These are phyloP conservation scores for Syncephalastrum sp. DNA, from an alignment of 371 early-diverging fungal species.

Conservation along the genomic window DNA sequence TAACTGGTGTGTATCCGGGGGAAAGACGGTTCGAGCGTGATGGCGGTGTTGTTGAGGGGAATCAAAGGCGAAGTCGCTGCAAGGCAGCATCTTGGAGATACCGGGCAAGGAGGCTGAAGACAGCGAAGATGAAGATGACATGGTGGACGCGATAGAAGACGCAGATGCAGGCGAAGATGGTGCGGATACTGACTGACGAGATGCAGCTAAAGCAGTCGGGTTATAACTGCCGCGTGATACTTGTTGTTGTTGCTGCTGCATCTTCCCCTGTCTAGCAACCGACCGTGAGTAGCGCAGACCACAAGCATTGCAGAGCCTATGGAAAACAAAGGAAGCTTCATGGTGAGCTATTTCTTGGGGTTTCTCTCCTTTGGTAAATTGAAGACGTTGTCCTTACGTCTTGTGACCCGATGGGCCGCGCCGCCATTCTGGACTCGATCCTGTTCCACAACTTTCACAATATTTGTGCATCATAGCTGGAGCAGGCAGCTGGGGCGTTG, in stretches of 20 bases:
- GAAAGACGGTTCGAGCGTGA: too few relatives aligned
- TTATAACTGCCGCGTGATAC: too few relatives aligned
- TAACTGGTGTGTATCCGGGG: background rate
- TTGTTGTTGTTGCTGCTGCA: slow-evolving; percentile 21
- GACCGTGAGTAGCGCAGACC: slow-evolving; percentile 47
- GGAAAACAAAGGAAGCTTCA: slow-evolving; percentile 1
- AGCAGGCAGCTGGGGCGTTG: slow-evolving; percentile 1
- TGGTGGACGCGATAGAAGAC: too few relatives aligned
- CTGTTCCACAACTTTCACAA: slow-evolving; percentile 49
- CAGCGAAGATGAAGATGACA: too few relatives aligned
- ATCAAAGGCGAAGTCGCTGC: too few relatives aligned
- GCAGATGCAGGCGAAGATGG: too few relatives aligned
- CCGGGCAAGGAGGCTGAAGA: too few relatives aligned
- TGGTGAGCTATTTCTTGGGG: background rate
- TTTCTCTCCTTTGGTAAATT: background rate
- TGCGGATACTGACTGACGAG: too few relatives aligned
- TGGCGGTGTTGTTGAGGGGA: too few relatives aligned
- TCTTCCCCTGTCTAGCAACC: slow-evolving; percentile 38
- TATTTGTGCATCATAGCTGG: slow-evolving; percentile 15
- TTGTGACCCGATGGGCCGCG: slow-evolving; percentile 51
- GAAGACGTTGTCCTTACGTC: slow-evolving; percentile 27
- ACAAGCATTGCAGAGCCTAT: slow-evolving; percentile 49
- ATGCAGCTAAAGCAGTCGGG: too few relatives aligned
- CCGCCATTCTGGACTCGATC: slow-evolving; percentile 51
- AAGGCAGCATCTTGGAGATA: too few relatives aligned